Evolutionary conservation across 345 rosid genomes (phyloP), one percentile per base, ranked within the genome.

Genomic region (Cardamine resedifolia): DNA sequence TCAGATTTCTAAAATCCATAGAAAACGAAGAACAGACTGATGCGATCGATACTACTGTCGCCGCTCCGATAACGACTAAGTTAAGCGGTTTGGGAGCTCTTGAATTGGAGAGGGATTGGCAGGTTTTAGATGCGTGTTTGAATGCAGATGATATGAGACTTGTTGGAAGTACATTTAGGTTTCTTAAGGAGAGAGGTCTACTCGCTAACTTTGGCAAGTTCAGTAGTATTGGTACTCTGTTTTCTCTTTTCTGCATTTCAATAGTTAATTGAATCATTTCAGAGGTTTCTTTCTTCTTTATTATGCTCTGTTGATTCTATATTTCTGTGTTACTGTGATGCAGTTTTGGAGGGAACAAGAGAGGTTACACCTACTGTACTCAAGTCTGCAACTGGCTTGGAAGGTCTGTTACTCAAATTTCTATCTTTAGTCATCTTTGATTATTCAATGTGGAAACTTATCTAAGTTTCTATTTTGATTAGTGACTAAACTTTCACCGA

Each of bases 91-190:
- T 86, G 83, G 81, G 77, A 18, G 61, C 49, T 24, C 55, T 78
- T 66, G 83, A 69, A 58, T 39, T 45, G 16, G 80, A 73, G 69
- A 78, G 91, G 82, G 90, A 90, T 56, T 92, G 97, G 98, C 86
- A 86, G 73, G 90, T 92, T 4, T 31, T 92, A 73, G 98, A 90
- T 73, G 81, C 98, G 36, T 92, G 98, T 60, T 80, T 90, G 83
- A 90, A 87, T 71, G 97, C 98, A 11, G 98, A 92, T 72, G 91
- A 92, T 73, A 86, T 92, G 96, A 87, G 81, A 64, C 98, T 92
- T 56, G 98, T 88, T 9, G 85, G 83, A 30, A 80, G 73, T 74
- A 89, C 97, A 20, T 93, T 89, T 45, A 81, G 71, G 11, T 85
- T 85, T 69, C 92, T 93, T 43, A 82, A 83, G 72, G 86, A 76